phyloP scores from a whole-genome alignment of 169 alveolate genomes.

The Eimeria sp. region DNA sequence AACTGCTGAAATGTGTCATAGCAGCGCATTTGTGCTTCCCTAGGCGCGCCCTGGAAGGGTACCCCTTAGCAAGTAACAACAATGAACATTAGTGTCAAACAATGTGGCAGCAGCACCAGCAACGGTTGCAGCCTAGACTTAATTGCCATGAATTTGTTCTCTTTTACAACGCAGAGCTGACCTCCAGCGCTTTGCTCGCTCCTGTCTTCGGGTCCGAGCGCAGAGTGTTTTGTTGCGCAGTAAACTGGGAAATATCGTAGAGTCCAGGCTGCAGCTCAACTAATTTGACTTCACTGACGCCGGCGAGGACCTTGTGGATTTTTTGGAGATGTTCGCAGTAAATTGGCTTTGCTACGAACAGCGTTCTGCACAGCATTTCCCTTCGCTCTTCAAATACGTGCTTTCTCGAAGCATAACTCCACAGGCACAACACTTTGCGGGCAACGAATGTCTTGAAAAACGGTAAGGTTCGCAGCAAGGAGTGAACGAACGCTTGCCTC shows the following conservation, averaged over 20 bases:
- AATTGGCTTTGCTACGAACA: slow-evolving; percentile 73
- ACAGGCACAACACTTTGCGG: slow-evolving; percentile 51
- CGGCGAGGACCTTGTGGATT: slow-evolving; percentile 71
- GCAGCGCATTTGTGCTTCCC: background rate
- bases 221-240: slow-evolving; percentile 50
- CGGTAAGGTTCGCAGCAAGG: slow-evolving; percentile 72
- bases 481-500: slow-evolving; percentile 78
- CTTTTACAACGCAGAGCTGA: slow-evolving; percentile 21
- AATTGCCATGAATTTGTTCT: background rate
- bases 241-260: slow-evolving; percentile 52
- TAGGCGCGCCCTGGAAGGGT: background rate
- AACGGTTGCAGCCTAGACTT: background rate
- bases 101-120: background rate
- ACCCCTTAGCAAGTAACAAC: background rate
- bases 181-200: slow-evolving; percentile 65
- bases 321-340: slow-evolving; percentile 20
- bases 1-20: background rate
- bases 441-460: slow-evolving; percentile 72
- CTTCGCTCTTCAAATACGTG: slow-evolving; percentile 52
- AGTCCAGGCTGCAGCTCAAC: slow-evolving; percentile 48
- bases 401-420: slow-evolving; percentile 58
- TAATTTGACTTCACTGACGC: slow-evolving; percentile 45
- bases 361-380: slow-evolving; percentile 60
- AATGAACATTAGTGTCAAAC: background rate
- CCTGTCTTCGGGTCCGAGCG: slow-evolving; percentile 76